phyloP scores from a whole-genome alignment of 306 rosid genomes.

The Cucurbita moschata region DNA sequence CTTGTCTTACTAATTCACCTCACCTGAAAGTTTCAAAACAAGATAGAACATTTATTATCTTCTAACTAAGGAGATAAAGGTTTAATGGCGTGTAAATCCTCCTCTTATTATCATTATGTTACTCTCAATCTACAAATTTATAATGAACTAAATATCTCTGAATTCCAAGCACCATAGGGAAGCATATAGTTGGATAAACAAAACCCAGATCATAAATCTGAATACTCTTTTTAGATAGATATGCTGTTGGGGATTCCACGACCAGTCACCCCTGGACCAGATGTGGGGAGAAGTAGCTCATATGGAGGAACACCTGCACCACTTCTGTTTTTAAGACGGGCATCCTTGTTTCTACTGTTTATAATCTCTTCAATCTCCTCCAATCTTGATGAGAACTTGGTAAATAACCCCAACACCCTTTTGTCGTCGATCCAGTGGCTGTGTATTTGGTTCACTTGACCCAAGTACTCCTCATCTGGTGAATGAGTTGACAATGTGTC shows the following conservation, averaged over 20 bases:
- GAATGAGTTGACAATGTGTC: constrained; percentile 51
- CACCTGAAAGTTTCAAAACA: too few species aligned
- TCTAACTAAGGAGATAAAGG: too few species aligned
- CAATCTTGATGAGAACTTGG: constrained; percentile 41
- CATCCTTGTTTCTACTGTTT: constrained; percentile 47
- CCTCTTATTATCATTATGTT: neutral
- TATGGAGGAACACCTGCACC: constrained; percentile 96
- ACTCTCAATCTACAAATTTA: neutral
- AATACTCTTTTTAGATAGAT: constrained; percentile 42
- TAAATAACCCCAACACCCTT: constrained; percentile 25
- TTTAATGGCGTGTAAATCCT: too few species aligned
- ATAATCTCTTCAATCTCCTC: constrained; percentile 57
- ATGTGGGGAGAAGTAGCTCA: constrained; percentile 58
- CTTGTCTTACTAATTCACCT: too few species aligned
- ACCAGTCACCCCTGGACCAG: constrained; percentile 88
- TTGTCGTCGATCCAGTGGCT: constrained; percentile 56
- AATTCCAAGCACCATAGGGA: neutral
- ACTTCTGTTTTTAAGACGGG: constrained; percentile 43
- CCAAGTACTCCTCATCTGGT: constrained; percentile 93
- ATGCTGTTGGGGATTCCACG: constrained; percentile 86
- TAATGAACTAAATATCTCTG: neutral
- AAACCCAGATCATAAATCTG: neutral
- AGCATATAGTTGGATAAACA: neutral
- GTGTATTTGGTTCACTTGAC: constrained; percentile 46
- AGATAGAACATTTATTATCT: too few species aligned